A percentile compares a stretch with the other conserved stretches of the same genome.
These are phyloP conservation scores for Echinosophora koreensis DNA, from an alignment of 306 rosid species.

Conservation along the genomic window DNA sequence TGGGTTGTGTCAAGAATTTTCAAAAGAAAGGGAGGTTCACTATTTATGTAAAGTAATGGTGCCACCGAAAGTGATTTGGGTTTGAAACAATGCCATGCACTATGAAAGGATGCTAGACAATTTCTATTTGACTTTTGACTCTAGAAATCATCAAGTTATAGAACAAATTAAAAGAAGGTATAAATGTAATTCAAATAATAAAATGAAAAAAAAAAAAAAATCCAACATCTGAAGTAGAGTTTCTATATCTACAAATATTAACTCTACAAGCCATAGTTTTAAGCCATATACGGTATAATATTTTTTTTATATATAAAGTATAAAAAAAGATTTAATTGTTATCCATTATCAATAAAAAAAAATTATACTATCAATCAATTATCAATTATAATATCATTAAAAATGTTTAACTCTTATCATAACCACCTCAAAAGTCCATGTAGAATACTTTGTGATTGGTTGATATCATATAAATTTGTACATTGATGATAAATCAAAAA, in stretches of 20 bases:
- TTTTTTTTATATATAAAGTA: too few species aligned
- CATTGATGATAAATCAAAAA: too few species aligned
- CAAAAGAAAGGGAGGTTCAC: background rate
- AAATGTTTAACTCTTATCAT: too few species aligned
- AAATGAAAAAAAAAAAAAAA: background rate
- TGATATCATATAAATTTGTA: too few species aligned
- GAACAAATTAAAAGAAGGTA: slow-evolving; percentile 13
- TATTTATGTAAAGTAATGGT: slow-evolving; percentile 37
- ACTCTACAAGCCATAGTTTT: background rate
- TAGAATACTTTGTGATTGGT: too few species aligned
- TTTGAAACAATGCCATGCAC: slow-evolving; percentile 9
- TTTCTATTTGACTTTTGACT: slow-evolving; percentile 13
- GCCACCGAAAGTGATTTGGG: slow-evolving; percentile 39
- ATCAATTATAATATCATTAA: too few species aligned
- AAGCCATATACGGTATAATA: background rate
- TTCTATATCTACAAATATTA: slow-evolving; percentile 3
- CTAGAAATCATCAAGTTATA: background rate
- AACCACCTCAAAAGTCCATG: too few species aligned
- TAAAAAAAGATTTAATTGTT: too few species aligned
- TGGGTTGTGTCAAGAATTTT: background rate
- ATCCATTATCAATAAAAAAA: too few species aligned
- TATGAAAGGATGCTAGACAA: background rate
- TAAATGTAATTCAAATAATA: background rate
- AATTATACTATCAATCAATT: too few species aligned
- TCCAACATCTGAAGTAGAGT: background rate